Evolutionary conservation across 1,284 basidiomycete genomes (phyloP).

Genomic region (Rhodotorula sp.): DNA sequence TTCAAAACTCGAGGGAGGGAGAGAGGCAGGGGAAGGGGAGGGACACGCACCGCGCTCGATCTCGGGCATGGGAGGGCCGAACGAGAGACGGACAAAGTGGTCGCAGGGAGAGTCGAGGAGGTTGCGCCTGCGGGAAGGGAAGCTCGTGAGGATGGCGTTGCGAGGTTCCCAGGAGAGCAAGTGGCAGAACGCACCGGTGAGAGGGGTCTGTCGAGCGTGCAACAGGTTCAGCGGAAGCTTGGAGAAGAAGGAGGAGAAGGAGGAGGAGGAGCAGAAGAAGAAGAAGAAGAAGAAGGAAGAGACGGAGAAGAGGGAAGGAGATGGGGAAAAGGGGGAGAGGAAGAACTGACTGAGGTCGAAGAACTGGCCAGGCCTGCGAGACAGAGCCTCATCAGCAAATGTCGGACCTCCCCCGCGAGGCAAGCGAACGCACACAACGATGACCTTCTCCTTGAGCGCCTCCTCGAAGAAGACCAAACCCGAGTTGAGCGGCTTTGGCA

Average conservation of each 20-base stretch:
- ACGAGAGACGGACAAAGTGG: conserved; percentile 73
- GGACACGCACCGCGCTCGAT: conserved; percentile 67
- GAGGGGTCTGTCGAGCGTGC: conserved; percentile 47
- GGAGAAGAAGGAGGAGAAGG: conserved; percentile 46
- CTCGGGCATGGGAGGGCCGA: conserved; percentile 79
- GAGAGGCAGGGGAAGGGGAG: background rate
- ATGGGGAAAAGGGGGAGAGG: conserved; percentile 47
- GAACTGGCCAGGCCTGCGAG: conserved; percentile 17
- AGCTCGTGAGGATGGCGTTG: background rate
- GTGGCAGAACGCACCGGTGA: conserved; percentile 50
- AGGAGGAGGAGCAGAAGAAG: background rate
- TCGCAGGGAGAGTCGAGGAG: conserved; percentile 89
- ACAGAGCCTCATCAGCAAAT: background rate
- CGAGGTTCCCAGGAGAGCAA: too few relatives aligned
- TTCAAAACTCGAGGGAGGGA: background rate
- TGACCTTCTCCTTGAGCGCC: conserved; percentile 81
- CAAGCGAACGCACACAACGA: conserved; percentile 66
- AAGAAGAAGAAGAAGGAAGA: background rate
- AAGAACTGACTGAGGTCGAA: conserved; percentile 70
- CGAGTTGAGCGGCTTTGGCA: conserved; percentile 77
- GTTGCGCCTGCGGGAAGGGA: conserved; percentile 52
- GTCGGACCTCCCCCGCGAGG: too few relatives aligned
- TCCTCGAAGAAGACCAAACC: conserved; percentile 94
- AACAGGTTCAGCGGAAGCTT: too few relatives aligned
- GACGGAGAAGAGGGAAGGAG: too few relatives aligned